Evolutionary conservation across 148 eudicot species (phyloP).

Genomic region (Chenopodium album): DNA sequence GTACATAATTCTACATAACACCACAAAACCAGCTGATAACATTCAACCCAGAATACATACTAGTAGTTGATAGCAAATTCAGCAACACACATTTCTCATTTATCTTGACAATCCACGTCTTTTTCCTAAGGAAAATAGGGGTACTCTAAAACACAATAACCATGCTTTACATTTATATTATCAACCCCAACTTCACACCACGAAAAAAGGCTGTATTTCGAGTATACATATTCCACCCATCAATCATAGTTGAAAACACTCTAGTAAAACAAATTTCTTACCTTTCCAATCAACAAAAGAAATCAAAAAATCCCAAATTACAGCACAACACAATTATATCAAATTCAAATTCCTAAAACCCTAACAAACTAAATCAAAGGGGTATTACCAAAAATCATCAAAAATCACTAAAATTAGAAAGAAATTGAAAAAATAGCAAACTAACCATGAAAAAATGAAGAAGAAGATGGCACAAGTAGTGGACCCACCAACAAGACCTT

Average conservation of each 20-base stretch:
- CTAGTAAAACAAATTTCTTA: background rate
- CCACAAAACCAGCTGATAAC: too few relatives aligned
- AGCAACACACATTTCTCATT: too few relatives aligned
- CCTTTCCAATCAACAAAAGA: background rate
- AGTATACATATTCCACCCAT: background rate
- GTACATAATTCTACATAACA: too few relatives aligned
- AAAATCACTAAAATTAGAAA: background rate
- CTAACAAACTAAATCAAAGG: background rate
- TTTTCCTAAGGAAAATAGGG: too few relatives aligned
- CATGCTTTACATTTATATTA: background rate
- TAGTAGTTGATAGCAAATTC: too few relatives aligned
- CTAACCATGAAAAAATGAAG: slow-evolving; percentile 82
- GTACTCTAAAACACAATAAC: background rate
- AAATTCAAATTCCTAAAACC: background rate
- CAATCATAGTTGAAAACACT: background rate
- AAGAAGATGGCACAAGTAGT: slow-evolving; percentile 59
- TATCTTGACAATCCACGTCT: too few relatives aligned
- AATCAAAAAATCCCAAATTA: background rate
- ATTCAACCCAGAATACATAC: too few relatives aligned
- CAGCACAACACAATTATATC: background rate
- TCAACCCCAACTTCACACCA: background rate
- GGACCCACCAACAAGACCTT: slow-evolving; percentile 65
- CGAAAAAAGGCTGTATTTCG: background rate
- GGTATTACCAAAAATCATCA: background rate
- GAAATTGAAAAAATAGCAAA: background rate